Base-by-base conservation (phyloP, 2,329 filamentous ascomycete species). In the Pestalotiopsis sp. region DNA sequence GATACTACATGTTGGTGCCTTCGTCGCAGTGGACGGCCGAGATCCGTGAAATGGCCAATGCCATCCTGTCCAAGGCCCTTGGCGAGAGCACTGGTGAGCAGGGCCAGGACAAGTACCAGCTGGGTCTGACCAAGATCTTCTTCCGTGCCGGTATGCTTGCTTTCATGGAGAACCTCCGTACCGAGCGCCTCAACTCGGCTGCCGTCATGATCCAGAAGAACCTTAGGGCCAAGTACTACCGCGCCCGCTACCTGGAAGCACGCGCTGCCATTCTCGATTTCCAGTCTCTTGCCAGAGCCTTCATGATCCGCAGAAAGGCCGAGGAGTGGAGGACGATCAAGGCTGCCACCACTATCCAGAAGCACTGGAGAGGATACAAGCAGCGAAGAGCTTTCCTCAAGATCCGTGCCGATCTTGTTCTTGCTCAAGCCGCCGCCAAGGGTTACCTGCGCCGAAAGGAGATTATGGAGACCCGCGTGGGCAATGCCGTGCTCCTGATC, bases 191-290 rank as follows among this genome's bases (percentile, higher is more conserved):
- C 78, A 98, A 97, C 78, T 93, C 94, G 73, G 97, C 95, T 74
- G 96, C 96, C 13, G 93, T 97, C 75, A 93, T 99, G 90, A 99
- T 99, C 68, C 96, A 99, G 82, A 99, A 99, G 90, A 99, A 99
- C 78, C 84, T 99, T 68, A 92, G 91, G 72, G 94, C 94, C 79
- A 97, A 97, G 82, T 98, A 97, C 83, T 98, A 98, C 82, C 91
- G 96, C 69, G 92, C 92, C 75, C 93, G 92, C 76, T 99, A 97
- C 79, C 87, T 99, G 58, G 93, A 96, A 72, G 94, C 94, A 67
- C 90, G 95, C 64, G 88, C 92, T 69, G 90, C 94, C 23, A 91
- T 99, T 72, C 86, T 97, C 71, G 85, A 86, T 59, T 91, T 95
- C 71, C 96, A 99, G 81, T 89, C 95, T 61, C 86, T 91, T 68